phyloP scores from a whole-genome alignment of 1,139 yeast genomes.

The Taphrina communis region DNA sequence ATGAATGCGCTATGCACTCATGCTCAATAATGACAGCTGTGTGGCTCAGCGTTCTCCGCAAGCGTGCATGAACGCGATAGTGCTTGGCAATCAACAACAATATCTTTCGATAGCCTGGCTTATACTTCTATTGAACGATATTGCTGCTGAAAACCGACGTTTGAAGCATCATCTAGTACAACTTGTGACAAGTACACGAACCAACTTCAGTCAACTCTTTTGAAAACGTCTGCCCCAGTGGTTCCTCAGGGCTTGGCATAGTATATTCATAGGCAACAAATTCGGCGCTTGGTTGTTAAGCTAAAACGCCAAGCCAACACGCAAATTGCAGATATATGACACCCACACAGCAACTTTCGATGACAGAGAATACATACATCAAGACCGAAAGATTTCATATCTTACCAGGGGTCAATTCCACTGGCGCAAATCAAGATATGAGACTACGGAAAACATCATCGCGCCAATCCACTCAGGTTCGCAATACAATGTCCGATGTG shows the following conservation, averaged over 20 bases:
- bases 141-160: too few species aligned
- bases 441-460: neutral
- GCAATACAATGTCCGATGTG: neutral
- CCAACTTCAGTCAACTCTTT: neutral
- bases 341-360: neutral
- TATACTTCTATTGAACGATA: too few species aligned
- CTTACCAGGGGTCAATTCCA: neutral
- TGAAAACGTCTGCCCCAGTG: neutral
- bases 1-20: neutral
- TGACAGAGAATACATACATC: too few species aligned
- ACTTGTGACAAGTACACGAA: too few species aligned
- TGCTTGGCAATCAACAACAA: neutral
- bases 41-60: constrained; percentile 4
- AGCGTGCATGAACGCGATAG: neutral
- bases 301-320: neutral
- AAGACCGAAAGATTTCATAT: too few species aligned
- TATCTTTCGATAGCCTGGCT: too few species aligned
- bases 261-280: neutral
- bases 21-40: neutral
- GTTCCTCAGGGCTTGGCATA: neutral
- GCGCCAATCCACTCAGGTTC: neutral
- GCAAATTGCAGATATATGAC: neutral
- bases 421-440: neutral
- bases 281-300: neutral
- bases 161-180: too few species aligned